phyloP scores from a whole-genome alignment of 257 asterid species.

The Nyctanthes arbortristis region DNA sequence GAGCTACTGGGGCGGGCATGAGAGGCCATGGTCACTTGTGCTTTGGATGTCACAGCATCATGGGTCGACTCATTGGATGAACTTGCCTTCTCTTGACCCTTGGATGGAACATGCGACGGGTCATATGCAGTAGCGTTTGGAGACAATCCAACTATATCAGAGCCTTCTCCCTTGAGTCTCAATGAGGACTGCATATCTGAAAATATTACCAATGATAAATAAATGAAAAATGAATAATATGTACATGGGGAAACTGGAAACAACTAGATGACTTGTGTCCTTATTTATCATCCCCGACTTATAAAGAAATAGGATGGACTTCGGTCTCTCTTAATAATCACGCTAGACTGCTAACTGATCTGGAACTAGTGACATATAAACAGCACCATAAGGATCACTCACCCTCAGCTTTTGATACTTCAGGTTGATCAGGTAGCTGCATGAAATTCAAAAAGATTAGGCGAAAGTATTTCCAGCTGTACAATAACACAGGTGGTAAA shows the following conservation, averaged over 20 bases:
- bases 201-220: conserved; percentile 18
- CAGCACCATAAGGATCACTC: conserved; percentile 38
- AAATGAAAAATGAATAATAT: conserved; percentile 13
- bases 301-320: conserved; percentile 17
- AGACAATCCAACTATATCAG: conserved; percentile 56
- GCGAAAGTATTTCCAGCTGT: conserved; percentile 18
- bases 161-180: conserved; percentile 40
- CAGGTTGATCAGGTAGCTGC: conserved; percentile 55
- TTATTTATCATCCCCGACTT: conserved; percentile 14
- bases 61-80: conserved; percentile 48
- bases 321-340: background rate
- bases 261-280: background rate
- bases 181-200: conserved; percentile 43
- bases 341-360: conserved; percentile 9
- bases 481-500: conserved; percentile 11
- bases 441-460: conserved; percentile 17
- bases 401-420: conserved; percentile 64
- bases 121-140: conserved; percentile 59
- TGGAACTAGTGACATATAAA: conserved; percentile 6
- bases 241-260: background rate
- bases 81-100: conserved; percentile 53
- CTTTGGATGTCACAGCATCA: conserved; percentile 43
- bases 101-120: conserved; percentile 50
- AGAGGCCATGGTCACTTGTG: conserved; percentile 44
- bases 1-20: conserved; percentile 59